Evolutionary conservation across 768 basidiomycete genomes (phyloP).

Genomic region (Tricholoma furcatifolium): DNA sequence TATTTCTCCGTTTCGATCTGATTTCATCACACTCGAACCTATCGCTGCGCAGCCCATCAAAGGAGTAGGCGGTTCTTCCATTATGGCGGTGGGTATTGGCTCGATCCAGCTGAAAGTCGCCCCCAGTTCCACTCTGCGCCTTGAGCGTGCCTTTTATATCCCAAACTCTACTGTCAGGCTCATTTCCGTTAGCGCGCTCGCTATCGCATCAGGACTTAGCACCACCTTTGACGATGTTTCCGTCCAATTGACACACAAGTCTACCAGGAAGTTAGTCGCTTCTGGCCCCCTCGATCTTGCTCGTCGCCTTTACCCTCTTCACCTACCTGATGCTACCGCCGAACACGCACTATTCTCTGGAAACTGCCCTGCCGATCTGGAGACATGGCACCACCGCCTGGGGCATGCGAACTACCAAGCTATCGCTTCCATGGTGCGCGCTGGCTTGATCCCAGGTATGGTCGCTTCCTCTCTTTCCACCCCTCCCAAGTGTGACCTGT

Average conservation of each 20-base stretch:
- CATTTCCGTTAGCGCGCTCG: slow-evolving; percentile 22
- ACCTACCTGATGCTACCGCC: background rate
- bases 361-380: background rate
- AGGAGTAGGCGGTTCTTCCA: slow-evolving; percentile 25
- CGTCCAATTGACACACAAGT: slow-evolving; percentile 13
- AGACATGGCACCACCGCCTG: slow-evolving; percentile 6
- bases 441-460: slow-evolving; percentile 6
- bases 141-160: too few relatives aligned
- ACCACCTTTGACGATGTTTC: slow-evolving; percentile 19
- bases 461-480: background rate
- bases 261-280: slow-evolving; percentile 13
- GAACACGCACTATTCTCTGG: background rate
- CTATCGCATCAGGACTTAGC: slow-evolving; percentile 1
- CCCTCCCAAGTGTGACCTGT: background rate
- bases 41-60: slow-evolving; percentile 21
- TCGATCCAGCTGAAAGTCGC: slow-evolving; percentile 10
- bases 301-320: background rate
- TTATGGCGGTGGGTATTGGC: slow-evolving; percentile 24
- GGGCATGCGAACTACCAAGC: slow-evolving; percentile 19
- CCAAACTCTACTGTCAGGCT: slow-evolving; percentile 20
- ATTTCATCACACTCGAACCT: slow-evolving; percentile 24
- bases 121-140: slow-evolving; percentile 18
- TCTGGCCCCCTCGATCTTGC: slow-evolving; percentile 4
- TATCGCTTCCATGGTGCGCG: slow-evolving; percentile 17
- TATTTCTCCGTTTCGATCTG: slow-evolving; percentile 20